phyloP scores from a whole-genome alignment of 78 protist species.

The Bodo saltans region DNA sequence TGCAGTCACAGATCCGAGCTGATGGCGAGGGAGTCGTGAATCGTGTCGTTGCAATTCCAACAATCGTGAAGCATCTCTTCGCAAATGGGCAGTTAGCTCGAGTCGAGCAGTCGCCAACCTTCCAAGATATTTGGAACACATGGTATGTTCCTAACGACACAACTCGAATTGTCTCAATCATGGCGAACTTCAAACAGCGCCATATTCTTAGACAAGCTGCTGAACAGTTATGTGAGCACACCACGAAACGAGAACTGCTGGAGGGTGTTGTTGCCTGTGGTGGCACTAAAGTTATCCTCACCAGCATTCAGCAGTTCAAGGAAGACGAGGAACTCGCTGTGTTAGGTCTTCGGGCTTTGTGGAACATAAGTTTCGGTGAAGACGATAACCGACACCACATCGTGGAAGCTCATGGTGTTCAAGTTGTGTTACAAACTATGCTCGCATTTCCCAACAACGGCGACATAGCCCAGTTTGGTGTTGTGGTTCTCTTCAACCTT shows the following conservation, averaged over 20 bases:
- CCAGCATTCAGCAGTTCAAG: background rate
- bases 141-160: background rate
- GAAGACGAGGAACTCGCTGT: background rate
- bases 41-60: background rate
- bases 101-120: background rate
- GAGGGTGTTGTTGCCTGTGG: background rate
- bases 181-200: constrained; percentile 10
- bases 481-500: background rate
- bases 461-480: background rate
- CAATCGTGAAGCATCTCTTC: background rate
- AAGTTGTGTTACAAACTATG: background rate
- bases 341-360: background rate
- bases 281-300: background rate
- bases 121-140: background rate
- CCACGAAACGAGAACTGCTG: background rate
- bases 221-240: background rate
- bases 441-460: background rate
- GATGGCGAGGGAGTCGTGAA: background rate
- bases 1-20: constrained; percentile 1
- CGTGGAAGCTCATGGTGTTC: background rate
- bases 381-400: background rate
- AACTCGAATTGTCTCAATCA: background rate
- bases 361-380: constrained; percentile 6
- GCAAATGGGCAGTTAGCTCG: background rate
- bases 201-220: background rate